Conservation (phyloP, 441 rosid genomes). For the Isatis lusitanica region DNA sequence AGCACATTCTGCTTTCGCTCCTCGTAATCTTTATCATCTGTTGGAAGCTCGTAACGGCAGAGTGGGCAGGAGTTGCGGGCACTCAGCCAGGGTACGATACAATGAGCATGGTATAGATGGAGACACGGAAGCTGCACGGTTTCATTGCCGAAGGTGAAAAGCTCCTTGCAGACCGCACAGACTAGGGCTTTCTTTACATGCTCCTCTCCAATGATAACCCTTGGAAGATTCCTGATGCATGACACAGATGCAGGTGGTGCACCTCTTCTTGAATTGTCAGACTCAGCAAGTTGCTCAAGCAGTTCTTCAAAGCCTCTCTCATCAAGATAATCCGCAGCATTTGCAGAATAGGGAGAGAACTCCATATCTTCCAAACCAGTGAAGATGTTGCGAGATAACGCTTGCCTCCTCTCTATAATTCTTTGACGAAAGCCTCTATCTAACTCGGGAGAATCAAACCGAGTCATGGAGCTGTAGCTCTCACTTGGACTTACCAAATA, state of each 20-base stretch:
- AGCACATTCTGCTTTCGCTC: conserved; percentile 51
- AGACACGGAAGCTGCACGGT: conserved; percentile 81
- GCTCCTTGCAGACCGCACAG: conserved; percentile 93
- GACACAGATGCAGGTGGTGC: conserved; percentile 87
- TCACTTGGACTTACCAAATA: conserved; percentile 51
- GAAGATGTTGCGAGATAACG: conserved; percentile 40
- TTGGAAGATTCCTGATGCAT: conserved; percentile 62
- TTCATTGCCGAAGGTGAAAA: conserved; percentile 52
- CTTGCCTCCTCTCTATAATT: conserved; percentile 46
- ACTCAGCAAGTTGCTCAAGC: conserved; percentile 73
- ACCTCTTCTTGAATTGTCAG: conserved; percentile 78
- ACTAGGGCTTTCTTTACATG: conserved; percentile 50
- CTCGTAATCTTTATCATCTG: conserved; percentile 83
- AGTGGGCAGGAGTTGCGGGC: conserved; percentile 91
- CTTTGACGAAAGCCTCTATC: conserved; percentile 43
- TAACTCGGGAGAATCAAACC: conserved; percentile 46
- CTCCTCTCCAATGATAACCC: conserved; percentile 47
- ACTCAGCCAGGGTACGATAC: conserved; percentile 87
- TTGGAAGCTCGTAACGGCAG: conserved; percentile 89
- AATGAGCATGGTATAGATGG: conserved; percentile 74
- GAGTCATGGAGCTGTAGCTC: conserved; percentile 42
- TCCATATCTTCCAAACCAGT: conserved; percentile 47
- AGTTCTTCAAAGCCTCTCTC: conserved; percentile 70
- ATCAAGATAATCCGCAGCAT: conserved; percentile 64
- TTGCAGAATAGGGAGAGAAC: conserved; percentile 42